phyloP scores from a whole-genome alignment of 2,329 filamentous ascomycete species.

The Onygenales sp. region DNA sequence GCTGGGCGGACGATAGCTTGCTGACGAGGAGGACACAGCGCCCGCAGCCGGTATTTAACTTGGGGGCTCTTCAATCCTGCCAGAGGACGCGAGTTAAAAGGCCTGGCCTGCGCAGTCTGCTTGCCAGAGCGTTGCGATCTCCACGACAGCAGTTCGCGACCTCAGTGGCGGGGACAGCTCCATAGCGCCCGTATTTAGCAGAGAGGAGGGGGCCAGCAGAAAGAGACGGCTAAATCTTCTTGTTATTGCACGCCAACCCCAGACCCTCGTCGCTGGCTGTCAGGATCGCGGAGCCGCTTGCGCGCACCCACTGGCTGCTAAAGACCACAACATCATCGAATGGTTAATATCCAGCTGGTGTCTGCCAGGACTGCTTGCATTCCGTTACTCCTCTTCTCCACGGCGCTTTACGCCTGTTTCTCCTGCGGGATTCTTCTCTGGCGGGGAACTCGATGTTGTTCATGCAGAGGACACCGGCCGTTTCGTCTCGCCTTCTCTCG shows the following conservation, averaged over 20 bases:
- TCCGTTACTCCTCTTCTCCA: not conserved
- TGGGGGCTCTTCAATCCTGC: too few species aligned
- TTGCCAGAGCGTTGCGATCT: too few species aligned
- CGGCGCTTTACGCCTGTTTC: not conserved
- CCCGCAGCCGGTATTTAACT: too few species aligned
- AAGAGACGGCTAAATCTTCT: not conserved
- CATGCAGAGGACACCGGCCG: slow-evolving; percentile 26
- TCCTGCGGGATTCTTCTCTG: not conserved
- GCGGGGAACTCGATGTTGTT: slow-evolving; percentile 26
- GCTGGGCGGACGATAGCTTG: too few species aligned
- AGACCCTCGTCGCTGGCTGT: not conserved
- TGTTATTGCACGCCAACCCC: not conserved
- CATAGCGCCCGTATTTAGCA: not conserved
- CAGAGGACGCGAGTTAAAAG: too few species aligned
- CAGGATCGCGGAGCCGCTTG: not conserved
- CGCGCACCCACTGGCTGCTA: not conserved
- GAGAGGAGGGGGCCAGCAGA: not conserved
- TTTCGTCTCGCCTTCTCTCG: slow-evolving; percentile 15
- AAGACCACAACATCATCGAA: too few species aligned
- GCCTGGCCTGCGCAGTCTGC: too few species aligned
- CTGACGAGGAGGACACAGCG: too few species aligned
- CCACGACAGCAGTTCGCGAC: not conserved
- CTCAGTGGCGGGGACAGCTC: not conserved
- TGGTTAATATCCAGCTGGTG: too few species aligned
- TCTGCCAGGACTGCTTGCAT: not conserved